Percentiles rank a stretch among this genome's conserved stretches.
Conservation (phyloP, 2,329 filamentous ascomycete genomes). For the Grosmannia serpens region DNA sequence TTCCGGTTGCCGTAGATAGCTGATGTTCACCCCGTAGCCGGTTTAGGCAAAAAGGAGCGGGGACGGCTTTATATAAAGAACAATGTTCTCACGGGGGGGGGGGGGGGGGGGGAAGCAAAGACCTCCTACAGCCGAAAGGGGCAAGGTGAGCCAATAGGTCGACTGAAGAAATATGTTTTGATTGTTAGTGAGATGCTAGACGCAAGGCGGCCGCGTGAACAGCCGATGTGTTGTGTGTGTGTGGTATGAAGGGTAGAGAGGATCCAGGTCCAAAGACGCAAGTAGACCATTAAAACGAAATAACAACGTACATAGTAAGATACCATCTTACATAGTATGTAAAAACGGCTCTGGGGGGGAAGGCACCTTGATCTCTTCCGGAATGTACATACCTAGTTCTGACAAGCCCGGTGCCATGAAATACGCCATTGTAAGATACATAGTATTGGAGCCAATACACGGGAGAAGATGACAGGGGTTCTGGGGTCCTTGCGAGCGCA, state of each 20-base stretch:
- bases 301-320: too few relatives aligned
- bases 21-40: not conserved
- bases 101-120: not conserved
- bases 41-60: not conserved
- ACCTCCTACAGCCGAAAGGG: not conserved
- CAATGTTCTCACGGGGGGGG: slow-evolving; percentile 2
- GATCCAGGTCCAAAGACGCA: not conserved
- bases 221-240: not conserved
- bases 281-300: not conserved
- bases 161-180: not conserved
- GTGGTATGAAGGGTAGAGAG: not conserved
- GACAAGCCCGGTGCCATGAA: not conserved
- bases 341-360: not conserved
- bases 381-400: not conserved
- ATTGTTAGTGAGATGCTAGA: not conserved
- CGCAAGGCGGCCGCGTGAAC: not conserved
- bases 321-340: too few relatives aligned
- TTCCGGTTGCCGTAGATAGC: not conserved
- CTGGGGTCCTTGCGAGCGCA: not conserved
- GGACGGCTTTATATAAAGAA: slow-evolving; percentile 4
- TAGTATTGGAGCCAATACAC: not conserved
- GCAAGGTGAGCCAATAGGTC: not conserved
- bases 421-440: not conserved
- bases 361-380: not conserved
- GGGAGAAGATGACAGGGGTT: not conserved